These are phyloP conservation scores for Aspergillus sclerotioniger DNA, from an alignment of 495 filamentous ascomycete species.

Conservation along the genomic window DNA sequence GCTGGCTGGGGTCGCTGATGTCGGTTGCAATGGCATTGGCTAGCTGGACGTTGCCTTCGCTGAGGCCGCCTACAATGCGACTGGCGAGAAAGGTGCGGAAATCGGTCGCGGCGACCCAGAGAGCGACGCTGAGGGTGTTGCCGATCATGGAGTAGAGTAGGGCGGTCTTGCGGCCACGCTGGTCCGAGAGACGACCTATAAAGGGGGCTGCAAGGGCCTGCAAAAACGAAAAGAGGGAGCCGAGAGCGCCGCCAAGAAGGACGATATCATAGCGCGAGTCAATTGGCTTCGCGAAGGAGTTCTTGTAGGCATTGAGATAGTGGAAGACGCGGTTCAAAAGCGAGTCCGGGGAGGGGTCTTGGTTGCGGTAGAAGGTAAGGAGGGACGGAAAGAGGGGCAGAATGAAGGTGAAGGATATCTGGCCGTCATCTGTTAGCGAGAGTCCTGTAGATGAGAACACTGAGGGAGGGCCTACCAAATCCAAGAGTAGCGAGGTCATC, in stretches of 20 bases:
- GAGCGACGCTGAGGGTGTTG: slow-evolving; percentile 85
- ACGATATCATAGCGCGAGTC: slow-evolving; percentile 97
- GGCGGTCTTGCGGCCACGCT: slow-evolving; percentile 82
- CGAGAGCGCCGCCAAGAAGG: slow-evolving; percentile 89
- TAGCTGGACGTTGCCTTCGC: slow-evolving; percentile 95
- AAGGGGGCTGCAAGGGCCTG: slow-evolving; percentile 91
- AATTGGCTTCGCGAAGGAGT: slow-evolving; percentile 87
- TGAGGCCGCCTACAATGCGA: slow-evolving; percentile 86
- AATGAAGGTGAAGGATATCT: slow-evolving; percentile 96
- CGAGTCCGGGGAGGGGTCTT: slow-evolving; percentile 54
- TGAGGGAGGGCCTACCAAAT: slow-evolving; percentile 51
- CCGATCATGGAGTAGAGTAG: slow-evolving; percentile 92
- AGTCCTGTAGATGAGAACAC: slow-evolving; percentile 2
- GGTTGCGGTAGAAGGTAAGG: slow-evolving; percentile 87
- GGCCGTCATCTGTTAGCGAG: not conserved
- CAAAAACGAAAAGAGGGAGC: slow-evolving; percentile 87
- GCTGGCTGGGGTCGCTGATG: slow-evolving; percentile 76
- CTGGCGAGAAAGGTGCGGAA: slow-evolving; percentile 95
- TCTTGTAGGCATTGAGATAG: slow-evolving; percentile 93
- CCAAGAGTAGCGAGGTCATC: slow-evolving; percentile 68
- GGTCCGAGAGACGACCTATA: slow-evolving; percentile 85
- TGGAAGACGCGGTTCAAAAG: slow-evolving; percentile 74
- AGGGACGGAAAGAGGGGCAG: slow-evolving; percentile 93
- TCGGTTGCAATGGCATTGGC: slow-evolving; percentile 97
- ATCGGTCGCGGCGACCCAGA: slow-evolving; percentile 90